Base-by-base conservation (phyloP, 2,329 filamentous ascomycete species). In the Phoma herbarum region DNA sequence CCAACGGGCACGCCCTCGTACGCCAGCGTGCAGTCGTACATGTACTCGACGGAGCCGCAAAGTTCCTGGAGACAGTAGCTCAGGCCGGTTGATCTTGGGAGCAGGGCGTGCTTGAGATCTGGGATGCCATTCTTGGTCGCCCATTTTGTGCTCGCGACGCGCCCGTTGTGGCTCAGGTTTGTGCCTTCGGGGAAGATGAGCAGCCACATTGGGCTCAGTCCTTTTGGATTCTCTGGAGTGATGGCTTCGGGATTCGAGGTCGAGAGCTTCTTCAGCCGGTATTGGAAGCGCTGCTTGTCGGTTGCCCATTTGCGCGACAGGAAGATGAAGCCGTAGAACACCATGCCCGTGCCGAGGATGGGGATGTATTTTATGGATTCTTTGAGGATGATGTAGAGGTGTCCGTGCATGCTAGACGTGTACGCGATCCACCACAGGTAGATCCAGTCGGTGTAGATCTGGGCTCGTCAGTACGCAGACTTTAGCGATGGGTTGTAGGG, bases 341-440 rank as follows among this genome's bases (percentile, higher is more conserved):
- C 88, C 90, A 96, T 96, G 44, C 90, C 92, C 50, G 85, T 86
- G 2, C 92, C 92, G 35, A 96, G 82, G 44, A 96, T 69, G n/a
- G 92, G 92, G 8, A 96, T 88, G 73, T 87, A 91, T 75, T 91
- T 93, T 60, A 96, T 84, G 2, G 90, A 93, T 73, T 96, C 90
- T 73, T 96, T 96, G 59, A 96, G 84, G 70, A 96, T 94, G 74
- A 96, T 96, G 80, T 92, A 96, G 67, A 96, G 83, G 73, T 93
- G 90, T 10, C 92, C 92, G 71, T 95, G 90, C 86, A 92, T 92
- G 35, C 83, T 82, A 42, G 89, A 88, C 31, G 90, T 90, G 72
- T 96, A 96, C 46, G 87, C 90, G 22, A 90, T 87, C 92, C 92
- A 96, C 92, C 92, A 96, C n/a, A 96, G 85, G 75, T 96, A 96